Base-by-base conservation (phyloP, 345 rosid species). In the Rhodamnia argentea region DNA sequence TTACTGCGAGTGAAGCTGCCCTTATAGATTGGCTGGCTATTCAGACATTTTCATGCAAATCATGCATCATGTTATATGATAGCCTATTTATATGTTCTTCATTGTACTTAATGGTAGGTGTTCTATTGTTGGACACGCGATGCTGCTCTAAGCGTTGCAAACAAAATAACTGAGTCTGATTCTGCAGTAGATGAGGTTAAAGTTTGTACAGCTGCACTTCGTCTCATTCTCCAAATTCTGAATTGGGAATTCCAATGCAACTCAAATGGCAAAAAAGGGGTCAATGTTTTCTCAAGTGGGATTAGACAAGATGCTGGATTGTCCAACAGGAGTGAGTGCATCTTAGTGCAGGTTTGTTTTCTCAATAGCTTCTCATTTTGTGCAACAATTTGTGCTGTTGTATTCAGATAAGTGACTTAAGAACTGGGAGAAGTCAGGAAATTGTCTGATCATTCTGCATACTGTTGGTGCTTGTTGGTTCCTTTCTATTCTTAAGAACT, bases 61-160 rank as follows among this genome's bases (percentile, higher is more conserved):
- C 81, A 18, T 37, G 81, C 47, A 10, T 37, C 24, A 78, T 51
- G 83, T 87, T 62, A 78, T 60, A 57, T 82, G 59, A 37, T 42
- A 18, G 58, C 84, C 56, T 51, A 44, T 16, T 82, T 27, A 51
- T 51, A 40, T 53, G 47, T 29, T 86, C 47, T 29, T 59, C 52
- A 40, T 87, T 83, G 86, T 75, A 62, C 60, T 90, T 44, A 58
- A 86, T 83, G 89, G 88, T 89, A 97, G 99, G 92, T 92, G 82
- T 97, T 96, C 91, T 97, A 95, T 89, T 90, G 91, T 86, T 97
- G 98, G 99, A 92, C 98, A 86, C 93, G 90, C 52, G 98, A 94
- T 92, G 97, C 98, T 91, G 98, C 98, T 84, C 54, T 93, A 84
- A 90, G 95, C 85, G 94, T 94, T 85, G 91, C 99, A 88, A 92